Conservation (phyloP, 169 alveolate species). For the Plasmodium gonderi region DNA sequence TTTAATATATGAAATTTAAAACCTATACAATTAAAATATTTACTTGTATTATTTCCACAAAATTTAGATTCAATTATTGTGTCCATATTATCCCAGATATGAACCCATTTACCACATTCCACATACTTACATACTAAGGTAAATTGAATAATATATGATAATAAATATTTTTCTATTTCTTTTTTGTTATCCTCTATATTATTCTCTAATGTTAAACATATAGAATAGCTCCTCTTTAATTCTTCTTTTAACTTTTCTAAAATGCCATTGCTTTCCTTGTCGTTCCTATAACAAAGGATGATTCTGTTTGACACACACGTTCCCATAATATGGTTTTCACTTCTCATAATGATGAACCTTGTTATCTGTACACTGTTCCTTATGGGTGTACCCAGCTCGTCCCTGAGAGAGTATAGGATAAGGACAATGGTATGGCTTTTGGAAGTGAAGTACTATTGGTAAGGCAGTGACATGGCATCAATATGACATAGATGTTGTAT, state of each 20-base stretch:
- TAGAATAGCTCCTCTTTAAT: constrained; percentile 10
- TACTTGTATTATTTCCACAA: constrained; percentile 29
- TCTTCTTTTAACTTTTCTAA: constrained; percentile 3
- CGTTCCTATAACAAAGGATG: constrained; percentile 47
- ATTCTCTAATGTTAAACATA: constrained; percentile 4
- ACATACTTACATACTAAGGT: constrained; percentile 58
- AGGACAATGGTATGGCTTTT: too few species aligned
- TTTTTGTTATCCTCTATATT: neutral
- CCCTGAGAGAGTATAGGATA: neutral
- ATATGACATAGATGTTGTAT: too few species aligned
- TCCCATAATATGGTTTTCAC: constrained; percentile 60
- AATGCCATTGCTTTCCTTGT: constrained; percentile 16
- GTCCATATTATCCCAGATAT: constrained; percentile 64
- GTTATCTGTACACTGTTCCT: constrained; percentile 59
- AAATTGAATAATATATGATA: constrained; percentile 56
- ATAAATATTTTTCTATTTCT: constrained; percentile 25
- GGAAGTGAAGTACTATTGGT: neutral
- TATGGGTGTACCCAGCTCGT: constrained; percentile 26
- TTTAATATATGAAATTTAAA: constrained; percentile 53
- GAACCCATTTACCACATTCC: constrained; percentile 63
- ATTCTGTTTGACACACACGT: constrained; percentile 40
- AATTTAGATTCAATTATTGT: constrained; percentile 57
- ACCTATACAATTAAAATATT: constrained; percentile 66
- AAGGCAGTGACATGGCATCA: neutral
- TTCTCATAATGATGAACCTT: constrained; percentile 46